Base-by-base conservation (phyloP, 2,329 filamentous ascomycete species). In the Coniochaeta sp. region DNA sequence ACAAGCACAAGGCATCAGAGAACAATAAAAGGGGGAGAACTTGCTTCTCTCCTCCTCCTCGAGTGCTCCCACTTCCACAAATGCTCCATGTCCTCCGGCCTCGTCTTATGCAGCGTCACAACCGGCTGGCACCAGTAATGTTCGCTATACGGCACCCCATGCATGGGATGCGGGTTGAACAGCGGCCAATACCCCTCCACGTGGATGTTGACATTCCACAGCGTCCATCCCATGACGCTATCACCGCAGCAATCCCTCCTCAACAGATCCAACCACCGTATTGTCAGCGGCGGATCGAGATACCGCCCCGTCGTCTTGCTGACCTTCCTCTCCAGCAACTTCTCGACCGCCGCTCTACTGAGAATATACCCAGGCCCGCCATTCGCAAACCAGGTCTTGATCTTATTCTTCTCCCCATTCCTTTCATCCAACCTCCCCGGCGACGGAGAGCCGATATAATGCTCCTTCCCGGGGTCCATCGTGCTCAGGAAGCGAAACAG, bases 201-300 rank as follows among this genome's bases (percentile, higher is more conserved):
- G 4, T 64, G 58, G 9, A 79, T 66, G 1, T 71, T 71, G 18
- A 67, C 70, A 35, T 74, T 67, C 55, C 67, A 68, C 42, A 79
- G 56, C 5, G 69, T 70, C 63, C 68, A 75, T 3, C 76, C 77
- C 3, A 79, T 61, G 6, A 79, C 69, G 35, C 73, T 75, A 51
- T 80, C 77, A 6, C 77, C 77, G 48, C 76, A 78, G 60, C 74
- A 79, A 53, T 82, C 77, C 12, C 67, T 57, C 27, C 65, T 64
- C 20, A 76, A 64, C 31, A 70, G 55, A 6, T 68, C 63, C 45
- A 73, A 63, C 65, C 71, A 76, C 53, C 65, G 66, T 51, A 69
- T 60, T 28, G 61, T 67, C 33, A 67, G 54, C n/a, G 70, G 61
- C 1, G 65, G 61, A 6, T 75, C 71, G 9, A 63, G 55, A 48